Evolutionary conservation across 2,329 filamentous ascomycete species (phyloP).

Genomic region (Podosphaera aphanis): DNA sequence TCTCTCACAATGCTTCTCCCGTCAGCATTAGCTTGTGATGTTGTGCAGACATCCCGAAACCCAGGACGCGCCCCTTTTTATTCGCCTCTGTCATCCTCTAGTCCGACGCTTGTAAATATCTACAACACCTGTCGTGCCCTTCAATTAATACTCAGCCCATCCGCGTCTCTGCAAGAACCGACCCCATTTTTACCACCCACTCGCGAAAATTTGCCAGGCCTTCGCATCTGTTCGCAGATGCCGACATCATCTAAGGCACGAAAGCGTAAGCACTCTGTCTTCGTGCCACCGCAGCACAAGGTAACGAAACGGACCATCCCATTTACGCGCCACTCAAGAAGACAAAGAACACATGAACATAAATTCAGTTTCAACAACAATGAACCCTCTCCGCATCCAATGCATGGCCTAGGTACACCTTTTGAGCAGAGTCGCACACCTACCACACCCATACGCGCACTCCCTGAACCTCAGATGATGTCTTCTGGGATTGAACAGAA

Average conservation of each 20-base stretch:
- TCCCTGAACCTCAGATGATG: constrained; percentile 34
- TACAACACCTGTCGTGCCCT: constrained; percentile 36
- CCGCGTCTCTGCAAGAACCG: constrained; percentile 18
- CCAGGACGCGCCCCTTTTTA: constrained; percentile 26
- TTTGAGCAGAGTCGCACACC: constrained; percentile 4
- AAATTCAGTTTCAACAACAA: constrained; percentile 23
- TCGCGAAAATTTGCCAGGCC: constrained; percentile 16
- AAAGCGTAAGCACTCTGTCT: constrained; percentile 12
- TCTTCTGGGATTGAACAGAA: constrained; percentile 33
- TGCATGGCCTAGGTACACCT: constrained; percentile 5
- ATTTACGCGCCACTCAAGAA: constrained; percentile 25
- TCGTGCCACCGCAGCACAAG: constrained; percentile 16
- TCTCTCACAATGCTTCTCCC: constrained; percentile 28
- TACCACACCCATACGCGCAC: constrained; percentile 34
- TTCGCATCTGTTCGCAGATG: constrained; percentile 18
- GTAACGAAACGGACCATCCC: constrained; percentile 27
- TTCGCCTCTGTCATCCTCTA: constrained; percentile 18
- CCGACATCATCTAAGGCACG: constrained; percentile 31
- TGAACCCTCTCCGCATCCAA: constrained; percentile 11
- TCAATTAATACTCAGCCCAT: constrained; percentile 27
- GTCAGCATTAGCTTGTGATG: constrained; percentile 33
- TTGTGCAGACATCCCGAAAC: constrained; percentile 23
- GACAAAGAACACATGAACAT: constrained; percentile 24
- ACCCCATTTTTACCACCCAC: constrained; percentile 31
- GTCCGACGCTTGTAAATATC: constrained; percentile 28